A percentile compares a stretch with the other conserved stretches of the same genome.
Evolutionary conservation across 768 basidiomycete genomes (phyloP).

Genomic region (Suillus ampliporus): DNA sequence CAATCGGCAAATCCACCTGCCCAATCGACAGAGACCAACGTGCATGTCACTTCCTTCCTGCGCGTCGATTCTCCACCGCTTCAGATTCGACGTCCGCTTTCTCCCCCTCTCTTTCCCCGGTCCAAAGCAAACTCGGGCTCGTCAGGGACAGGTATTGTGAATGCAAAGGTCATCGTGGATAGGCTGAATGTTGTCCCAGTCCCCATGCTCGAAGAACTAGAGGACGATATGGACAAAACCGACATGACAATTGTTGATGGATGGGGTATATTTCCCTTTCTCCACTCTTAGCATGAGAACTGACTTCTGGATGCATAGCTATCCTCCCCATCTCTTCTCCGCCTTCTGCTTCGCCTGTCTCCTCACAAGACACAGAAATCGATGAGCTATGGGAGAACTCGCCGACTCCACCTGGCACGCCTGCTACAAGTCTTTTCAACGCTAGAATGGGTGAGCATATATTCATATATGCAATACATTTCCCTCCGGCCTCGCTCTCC

Average conservation of each 20-base stretch:
- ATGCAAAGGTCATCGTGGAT: slow-evolving; percentile 33
- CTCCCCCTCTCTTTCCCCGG: slow-evolving; percentile 54
- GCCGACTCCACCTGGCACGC: slow-evolving; percentile 50
- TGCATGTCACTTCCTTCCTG: slow-evolving; percentile 35
- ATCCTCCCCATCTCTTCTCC: slow-evolving; percentile 49
- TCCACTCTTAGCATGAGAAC: slow-evolving; percentile 36
- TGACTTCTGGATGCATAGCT: slow-evolving; percentile 25
- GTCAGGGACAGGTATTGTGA: slow-evolving; percentile 15
- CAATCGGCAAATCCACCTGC: slow-evolving; percentile 24
- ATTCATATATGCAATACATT: background rate
- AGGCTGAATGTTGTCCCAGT: slow-evolving; percentile 29
- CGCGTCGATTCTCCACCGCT: slow-evolving; percentile 34
- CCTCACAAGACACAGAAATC: slow-evolving; percentile 49
- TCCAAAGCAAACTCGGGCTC: background rate
- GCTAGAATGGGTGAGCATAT: slow-evolving; percentile 53
- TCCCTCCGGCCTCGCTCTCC: slow-evolving; percentile 2
- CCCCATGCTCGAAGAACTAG: slow-evolving; percentile 43
- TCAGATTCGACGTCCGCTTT: slow-evolving; percentile 32
- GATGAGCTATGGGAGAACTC: slow-evolving; percentile 59
- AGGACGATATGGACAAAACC: slow-evolving; percentile 49
- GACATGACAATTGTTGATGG: slow-evolving; percentile 67
- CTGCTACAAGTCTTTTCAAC: slow-evolving; percentile 45
- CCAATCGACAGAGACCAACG: slow-evolving; percentile 20
- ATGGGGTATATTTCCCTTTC: slow-evolving; percentile 51
- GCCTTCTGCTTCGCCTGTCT: slow-evolving; percentile 39